Evolutionary conservation across 1,284 basidiomycete species (phyloP), one percentile per base, ranked within the genome.

Genomic region (Ceratobasidium sp.): DNA sequence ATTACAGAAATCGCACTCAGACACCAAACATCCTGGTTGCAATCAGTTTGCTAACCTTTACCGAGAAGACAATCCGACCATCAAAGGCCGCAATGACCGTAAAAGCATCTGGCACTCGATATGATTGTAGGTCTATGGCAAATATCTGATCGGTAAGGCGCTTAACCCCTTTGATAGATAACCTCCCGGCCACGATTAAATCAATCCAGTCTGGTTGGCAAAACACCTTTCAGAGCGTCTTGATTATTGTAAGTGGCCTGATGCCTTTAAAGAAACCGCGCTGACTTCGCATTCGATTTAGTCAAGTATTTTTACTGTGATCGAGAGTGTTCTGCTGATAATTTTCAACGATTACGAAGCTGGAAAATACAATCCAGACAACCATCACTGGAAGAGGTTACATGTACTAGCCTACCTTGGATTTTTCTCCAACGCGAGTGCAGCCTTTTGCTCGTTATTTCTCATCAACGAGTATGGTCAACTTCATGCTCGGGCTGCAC

Each of bases 131-230:
- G 51, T 13, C 3, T n/a, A 26, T 26, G 26, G 26, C 26, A 4
- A 53, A 53, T 3, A 7, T 28, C 4, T 17, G 51, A 23, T n/a
- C 26, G 11, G 28, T 26, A 28, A 13, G 5, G 1, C n/a, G 28
- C 51, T 53, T 26, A 53, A 4, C 7, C 15, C 51, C 10, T 11
- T 61, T 42, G 1, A 35, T 37, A 73, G 68, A 73, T 35, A 56
- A 73, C 5, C 56, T 73, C 26, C 68, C 68, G 23, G 53, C 68
- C 5, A 73, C 68, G 1, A 73, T 73, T 15, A 73, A 61, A 31
- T 73, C 68, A 17, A 61, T 73, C 23, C 68, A 73, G 31, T 26
- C 56, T 26, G 68, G 68, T 11, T 73, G 68, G 68, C 42, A 49
- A n/a, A 42, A 23, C 31, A 73, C 68, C 2, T 73, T 73, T n/a